A percentile compares a stretch with the other conserved stretches of the same genome.
These are phyloP conservation scores for Acanthamoeba castellanii DNA, from an alignment of 208 protist genomes.

Conservation along the genomic window DNA sequence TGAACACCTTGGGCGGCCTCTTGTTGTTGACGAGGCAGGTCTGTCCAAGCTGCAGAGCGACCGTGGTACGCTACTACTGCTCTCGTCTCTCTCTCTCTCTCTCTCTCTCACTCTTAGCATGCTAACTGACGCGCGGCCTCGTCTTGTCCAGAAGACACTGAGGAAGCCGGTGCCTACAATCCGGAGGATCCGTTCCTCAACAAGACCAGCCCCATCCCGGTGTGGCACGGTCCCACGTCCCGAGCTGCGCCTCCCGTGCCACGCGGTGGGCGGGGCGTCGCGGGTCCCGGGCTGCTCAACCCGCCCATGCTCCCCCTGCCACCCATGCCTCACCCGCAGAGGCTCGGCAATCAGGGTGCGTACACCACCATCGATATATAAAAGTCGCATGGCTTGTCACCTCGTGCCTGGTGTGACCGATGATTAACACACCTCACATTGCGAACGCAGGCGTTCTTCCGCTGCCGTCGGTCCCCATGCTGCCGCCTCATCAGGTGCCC, in stretches of 20 bases:
- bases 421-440: not conserved
- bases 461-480: not conserved
- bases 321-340: not conserved
- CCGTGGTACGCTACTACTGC: not conserved
- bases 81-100: not conserved
- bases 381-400: no score
- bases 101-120: not conserved
- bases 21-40: conserved; percentile 36
- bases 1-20: conserved; percentile 25
- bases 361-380: not conserved
- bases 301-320: not conserved
- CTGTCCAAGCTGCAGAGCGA: conserved; percentile 20
- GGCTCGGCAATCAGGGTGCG: not conserved
- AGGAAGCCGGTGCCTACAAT: conserved; percentile 37
- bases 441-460: not conserved
- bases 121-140: no score
- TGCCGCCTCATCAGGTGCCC: not conserved
- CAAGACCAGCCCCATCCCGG: conserved; percentile 20
- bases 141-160: not conserved
- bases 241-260: not conserved
- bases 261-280: not conserved
- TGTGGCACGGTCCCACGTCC: not conserved
- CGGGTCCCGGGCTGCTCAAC: not conserved
- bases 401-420: no score
- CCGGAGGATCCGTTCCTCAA: conserved; percentile 58